Percentiles rank a stretch among this genome's conserved stretches.
These are phyloP conservation scores for Talaromyces sp. DNA, from an alignment of 2,329 filamentous ascomycete species.

Conservation along the genomic window DNA sequence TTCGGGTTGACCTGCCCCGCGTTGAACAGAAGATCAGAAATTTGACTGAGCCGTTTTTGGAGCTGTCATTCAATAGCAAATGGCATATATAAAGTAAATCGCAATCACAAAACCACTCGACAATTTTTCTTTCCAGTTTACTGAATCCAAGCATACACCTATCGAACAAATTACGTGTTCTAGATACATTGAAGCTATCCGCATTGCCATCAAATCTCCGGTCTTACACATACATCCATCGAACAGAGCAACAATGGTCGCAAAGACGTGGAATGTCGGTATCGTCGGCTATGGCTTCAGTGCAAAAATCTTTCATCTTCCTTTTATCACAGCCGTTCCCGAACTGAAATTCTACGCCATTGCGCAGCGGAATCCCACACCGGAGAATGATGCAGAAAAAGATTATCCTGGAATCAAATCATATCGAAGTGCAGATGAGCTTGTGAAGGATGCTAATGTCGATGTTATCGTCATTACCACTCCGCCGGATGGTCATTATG, in stretches of 20 bases:
- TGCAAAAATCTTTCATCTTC: slow-evolving; percentile 80
- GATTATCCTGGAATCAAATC: slow-evolving; percentile 63
- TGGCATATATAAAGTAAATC: not conserved
- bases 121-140: not conserved
- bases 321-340: slow-evolving; percentile 62
- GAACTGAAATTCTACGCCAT: slow-evolving; percentile 66
- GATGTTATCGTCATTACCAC: slow-evolving; percentile 68
- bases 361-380: slow-evolving; percentile 65
- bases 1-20: slow-evolving; percentile 17
- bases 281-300: slow-evolving; percentile 58
- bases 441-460: slow-evolving; percentile 61
- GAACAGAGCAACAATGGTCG: slow-evolving; percentile 29
- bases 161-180: too few relatives aligned
- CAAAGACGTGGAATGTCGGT: slow-evolving; percentile 51
- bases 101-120: not conserved
- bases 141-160: not conserved
- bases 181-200: too few relatives aligned
- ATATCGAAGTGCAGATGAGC: slow-evolving; percentile 57
- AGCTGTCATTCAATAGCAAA: not conserved
- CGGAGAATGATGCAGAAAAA: slow-evolving; percentile 60
- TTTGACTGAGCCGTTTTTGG: not conserved
- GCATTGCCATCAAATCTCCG: too few relatives aligned
- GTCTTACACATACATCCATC: not conserved
- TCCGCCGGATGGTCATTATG: slow-evolving; percentile 65
- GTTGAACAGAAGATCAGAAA: not conserved